Evolutionary conservation across 176 grass and related monocot species (phyloP).

Genomic region (Thalia dealbata): DNA sequence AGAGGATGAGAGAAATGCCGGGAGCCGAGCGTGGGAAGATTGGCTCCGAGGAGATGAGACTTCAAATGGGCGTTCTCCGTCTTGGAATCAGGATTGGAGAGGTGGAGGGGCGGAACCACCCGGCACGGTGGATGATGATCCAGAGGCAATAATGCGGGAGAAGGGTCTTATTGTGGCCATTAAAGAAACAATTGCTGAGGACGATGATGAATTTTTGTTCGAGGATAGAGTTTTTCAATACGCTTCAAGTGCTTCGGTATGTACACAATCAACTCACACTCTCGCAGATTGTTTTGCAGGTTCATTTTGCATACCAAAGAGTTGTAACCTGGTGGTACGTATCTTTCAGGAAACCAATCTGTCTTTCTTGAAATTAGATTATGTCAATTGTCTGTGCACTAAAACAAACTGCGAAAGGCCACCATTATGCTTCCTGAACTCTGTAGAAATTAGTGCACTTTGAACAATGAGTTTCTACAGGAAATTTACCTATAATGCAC

Average conservation of each 20-base stretch:
- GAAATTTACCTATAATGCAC: too few relatives aligned
- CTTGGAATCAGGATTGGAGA: slow-evolving; percentile 39
- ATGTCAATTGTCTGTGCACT: too few relatives aligned
- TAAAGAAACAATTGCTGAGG: slow-evolving; percentile 35
- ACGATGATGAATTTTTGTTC: slow-evolving; percentile 71
- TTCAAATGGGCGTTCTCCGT: slow-evolving; percentile 6
- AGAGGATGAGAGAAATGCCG: slow-evolving; percentile 46
- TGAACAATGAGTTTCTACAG: too few relatives aligned
- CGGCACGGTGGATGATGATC: slow-evolving; percentile 43
- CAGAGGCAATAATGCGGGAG: slow-evolving; percentile 47
- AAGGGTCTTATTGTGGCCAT: slow-evolving; percentile 43
- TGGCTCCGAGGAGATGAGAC: slow-evolving; percentile 35
- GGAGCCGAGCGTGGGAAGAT: slow-evolving; percentile 62
- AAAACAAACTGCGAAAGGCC: too few relatives aligned
- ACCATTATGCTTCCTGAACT: too few relatives aligned
- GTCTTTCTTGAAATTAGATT: background rate
- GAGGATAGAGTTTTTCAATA: slow-evolving; percentile 81
- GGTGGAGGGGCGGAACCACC: slow-evolving; percentile 11
- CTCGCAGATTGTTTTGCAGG: slow-evolving; percentile 12
- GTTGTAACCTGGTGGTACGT: background rate
- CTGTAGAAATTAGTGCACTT: too few relatives aligned
- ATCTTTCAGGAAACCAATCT: background rate
- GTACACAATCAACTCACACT: background rate
- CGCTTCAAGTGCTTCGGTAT: slow-evolving; percentile 62
- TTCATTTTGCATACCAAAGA: slow-evolving; percentile 9